Evolutionary conservation across 208 protist genomes (phyloP), one percentile per base, ranked within the genome.

Genomic region (Acanthamoeba polyphaga): DNA sequence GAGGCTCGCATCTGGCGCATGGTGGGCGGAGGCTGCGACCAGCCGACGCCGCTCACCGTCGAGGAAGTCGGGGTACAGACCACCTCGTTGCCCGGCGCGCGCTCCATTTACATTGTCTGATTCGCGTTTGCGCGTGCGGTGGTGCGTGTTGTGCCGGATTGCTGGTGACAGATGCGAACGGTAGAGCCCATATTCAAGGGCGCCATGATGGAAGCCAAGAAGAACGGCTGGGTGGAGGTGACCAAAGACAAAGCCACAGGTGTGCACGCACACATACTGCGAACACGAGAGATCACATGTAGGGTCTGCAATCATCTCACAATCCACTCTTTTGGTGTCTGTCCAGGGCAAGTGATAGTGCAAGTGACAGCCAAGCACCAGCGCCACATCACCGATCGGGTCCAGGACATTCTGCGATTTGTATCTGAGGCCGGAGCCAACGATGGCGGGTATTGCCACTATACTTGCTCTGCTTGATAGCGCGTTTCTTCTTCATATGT

Each of bases 151-250:
- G 13, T 27, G 13, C 24, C 6, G 22, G 24, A 3, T 27, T 24
- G 6, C 68, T 78, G 46, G 2, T 24, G 7, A 34, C 88, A 93
- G 88, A 78, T 27, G 12, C 55, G 34, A 27, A 13, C 76, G 19
- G 88, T 19, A 12, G 88, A 93, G 17, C 88, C 88, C 5, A 93
- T 93, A 62, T 93, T 93, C 62, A 93, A 93, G 46, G 88, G 88
- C n/a, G 88, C 64, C 34, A 72, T 93, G 64, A 93, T 93, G 88
- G 88, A 93, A 53, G 60, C 64, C 88, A 93, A 93, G 29, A 72
- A 78, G 46, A 93, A 93, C n/a, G 88, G 88, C 29, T 93, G 88
- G 88, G 27, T 93, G 1, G 88, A 93, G 46, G 88, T 93, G 64
- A 93, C 49, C 68, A 93, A 93, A 27, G 88, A 78, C 49, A 89